A percentile compares a stretch with the other conserved stretches of the same genome.
Evolutionary conservation across 257 asterid species (phyloP).

Genomic region (Scutellaria galericulata): DNA sequence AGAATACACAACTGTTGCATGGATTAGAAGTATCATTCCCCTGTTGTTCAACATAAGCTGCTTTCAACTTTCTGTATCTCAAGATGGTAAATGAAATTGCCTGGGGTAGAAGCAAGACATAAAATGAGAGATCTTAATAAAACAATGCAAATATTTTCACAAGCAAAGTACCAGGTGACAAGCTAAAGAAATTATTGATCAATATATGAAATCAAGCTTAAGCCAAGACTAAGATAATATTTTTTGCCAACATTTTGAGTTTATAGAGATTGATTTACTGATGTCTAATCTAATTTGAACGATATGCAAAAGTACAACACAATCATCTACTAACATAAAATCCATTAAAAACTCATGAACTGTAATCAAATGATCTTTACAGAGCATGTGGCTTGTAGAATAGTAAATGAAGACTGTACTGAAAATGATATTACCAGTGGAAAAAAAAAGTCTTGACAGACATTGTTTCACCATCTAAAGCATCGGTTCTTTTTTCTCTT

Average conservation of each 20-base stretch:
- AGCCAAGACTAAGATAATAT: not conserved
- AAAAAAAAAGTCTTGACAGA: constrained; percentile 8
- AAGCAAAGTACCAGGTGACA: not conserved
- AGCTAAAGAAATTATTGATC: constrained; percentile 12
- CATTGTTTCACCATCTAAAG: constrained; percentile 5
- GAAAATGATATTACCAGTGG: not conserved
- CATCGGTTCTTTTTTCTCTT: not conserved
- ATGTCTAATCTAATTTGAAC: constrained; percentile 4
- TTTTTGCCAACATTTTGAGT: constrained; percentile 1
- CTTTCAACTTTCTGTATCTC: constrained; percentile 77
- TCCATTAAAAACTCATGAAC: not conserved
- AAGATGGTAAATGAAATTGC: constrained; percentile 76
- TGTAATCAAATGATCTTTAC: too few species aligned
- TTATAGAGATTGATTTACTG: not conserved
- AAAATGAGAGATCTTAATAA: constrained; percentile 21
- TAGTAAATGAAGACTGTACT: not conserved
- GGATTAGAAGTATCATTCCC: constrained; percentile 34
- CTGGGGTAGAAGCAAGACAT: constrained; percentile 47
- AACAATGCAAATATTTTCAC: constrained; percentile 14
- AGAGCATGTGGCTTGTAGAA: not conserved
- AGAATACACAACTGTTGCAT: constrained; percentile 35
- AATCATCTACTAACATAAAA: not conserved
- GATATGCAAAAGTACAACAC: not conserved
- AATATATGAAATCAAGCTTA: not conserved
- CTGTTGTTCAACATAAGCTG: constrained; percentile 43